Conservation (phyloP, 306 rosid genomes). For the Purshia tridentata region DNA sequence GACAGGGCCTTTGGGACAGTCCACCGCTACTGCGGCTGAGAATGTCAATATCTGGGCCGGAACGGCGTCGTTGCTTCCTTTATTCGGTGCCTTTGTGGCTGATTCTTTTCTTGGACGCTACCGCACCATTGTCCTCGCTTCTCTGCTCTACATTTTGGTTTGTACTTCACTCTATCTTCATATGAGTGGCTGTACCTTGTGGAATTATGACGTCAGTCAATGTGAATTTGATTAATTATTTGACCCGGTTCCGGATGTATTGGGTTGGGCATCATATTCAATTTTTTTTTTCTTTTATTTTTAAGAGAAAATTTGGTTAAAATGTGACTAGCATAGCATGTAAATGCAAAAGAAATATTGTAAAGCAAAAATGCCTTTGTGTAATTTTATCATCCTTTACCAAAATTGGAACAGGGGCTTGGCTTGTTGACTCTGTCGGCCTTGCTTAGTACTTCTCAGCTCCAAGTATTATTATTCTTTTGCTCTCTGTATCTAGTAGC, state of each 20-base stretch:
- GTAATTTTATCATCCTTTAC: neutral
- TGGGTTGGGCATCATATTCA: no score
- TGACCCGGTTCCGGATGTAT: neutral
- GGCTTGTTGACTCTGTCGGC: constrained; percentile 59
- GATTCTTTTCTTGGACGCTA: constrained; percentile 42
- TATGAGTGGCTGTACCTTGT: neutral
- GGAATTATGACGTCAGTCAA: no score
- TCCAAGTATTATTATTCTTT: constrained; percentile 51
- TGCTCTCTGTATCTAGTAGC: constrained; percentile 54
- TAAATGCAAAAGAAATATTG: no score
- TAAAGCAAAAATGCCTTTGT: no score
- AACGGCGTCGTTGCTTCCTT: constrained; percentile 31
- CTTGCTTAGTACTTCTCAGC: constrained; percentile 23
- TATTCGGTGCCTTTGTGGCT: constrained; percentile 35
- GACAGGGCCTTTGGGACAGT: constrained; percentile 33
- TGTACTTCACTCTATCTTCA: no score
- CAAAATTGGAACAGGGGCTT: constrained; percentile 42
- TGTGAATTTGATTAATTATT: no score
- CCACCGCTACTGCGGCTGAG: constrained; percentile 43
- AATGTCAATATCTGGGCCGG: constrained; percentile 45
- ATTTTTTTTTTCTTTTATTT: no score
- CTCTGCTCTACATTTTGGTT: constrained; percentile 37
- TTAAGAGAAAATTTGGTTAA: no score
- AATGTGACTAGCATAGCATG: no score
- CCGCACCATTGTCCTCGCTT: constrained; percentile 26